These are phyloP conservation scores for Heterobasidion irregulare DNA, from an alignment of 1,284 basidiomycete species.

Conservation along the genomic window DNA sequence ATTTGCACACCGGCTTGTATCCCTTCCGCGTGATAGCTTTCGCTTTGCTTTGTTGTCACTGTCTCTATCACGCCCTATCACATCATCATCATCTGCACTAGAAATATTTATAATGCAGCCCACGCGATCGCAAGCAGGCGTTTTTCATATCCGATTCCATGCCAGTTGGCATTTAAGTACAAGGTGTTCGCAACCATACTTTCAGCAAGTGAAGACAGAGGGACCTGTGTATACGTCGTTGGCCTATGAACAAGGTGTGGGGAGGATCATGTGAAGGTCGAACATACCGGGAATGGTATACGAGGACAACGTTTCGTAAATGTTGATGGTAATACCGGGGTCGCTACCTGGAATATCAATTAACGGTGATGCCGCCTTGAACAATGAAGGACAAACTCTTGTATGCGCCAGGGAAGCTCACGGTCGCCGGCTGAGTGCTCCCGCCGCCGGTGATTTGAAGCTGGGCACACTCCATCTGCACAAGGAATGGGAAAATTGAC, in stretches of 20 bases:
- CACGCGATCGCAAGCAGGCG: neutral
- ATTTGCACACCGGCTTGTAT: neutral
- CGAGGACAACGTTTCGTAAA: slow-evolving; percentile 29
- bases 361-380: neutral
- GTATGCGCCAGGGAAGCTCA: slow-evolving; percentile 45
- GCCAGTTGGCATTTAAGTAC: neutral
- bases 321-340: slow-evolving; percentile 38
- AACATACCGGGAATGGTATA: slow-evolving; percentile 33
- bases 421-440: slow-evolving; percentile 33
- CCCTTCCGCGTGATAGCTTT: neutral
- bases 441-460: slow-evolving; percentile 44
- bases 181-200: neutral
- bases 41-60: neutral
- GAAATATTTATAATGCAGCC: neutral
- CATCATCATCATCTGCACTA: too few relatives aligned
- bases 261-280: neutral
- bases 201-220: slow-evolving; percentile 1
- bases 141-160: too few relatives aligned
- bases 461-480: slow-evolving; percentile 45
- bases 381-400: slow-evolving; percentile 13
- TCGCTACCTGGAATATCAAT: slow-evolving; percentile 21
- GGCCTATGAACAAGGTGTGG: neutral
- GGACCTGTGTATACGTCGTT: neutral
- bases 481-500: neutral
- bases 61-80: too few relatives aligned